Base-by-base conservation (phyloP, 371 early-diverging fungal species). In the Actinomortierella ambigua region DNA sequence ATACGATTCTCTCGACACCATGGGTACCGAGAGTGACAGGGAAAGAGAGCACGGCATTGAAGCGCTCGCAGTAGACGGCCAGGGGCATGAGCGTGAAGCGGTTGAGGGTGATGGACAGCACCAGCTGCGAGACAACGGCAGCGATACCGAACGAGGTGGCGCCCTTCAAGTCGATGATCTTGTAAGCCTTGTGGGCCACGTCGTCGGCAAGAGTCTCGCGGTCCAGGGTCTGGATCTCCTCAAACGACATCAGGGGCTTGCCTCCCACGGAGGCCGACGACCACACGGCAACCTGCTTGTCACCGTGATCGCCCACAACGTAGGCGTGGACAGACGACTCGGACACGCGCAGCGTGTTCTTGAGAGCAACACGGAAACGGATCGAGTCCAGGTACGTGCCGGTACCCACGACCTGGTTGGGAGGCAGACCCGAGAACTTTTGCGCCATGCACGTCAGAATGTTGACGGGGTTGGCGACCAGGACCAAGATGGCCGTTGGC, bases 111-210 rank as follows among this genome's bases (percentile, higher is more conserved):
- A 93, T 85, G 6, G 85, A 77, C 56, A 90, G 85, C 49, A 88
- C 86, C 17, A 95, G 61, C 9, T 81, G 80, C 0, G 93, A 87
- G 1, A 88, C 90, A 50, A 90, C 91, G 6, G 91, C 91, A 50
- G 90, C 95, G 60, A 95, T 93, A 40, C 95, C 95, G 62, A 87
- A 95, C 70, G 91, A 88, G 0, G 95, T 94, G 3, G 93, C 87
- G 14, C 95, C 95, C 75, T 95, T 95, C 48, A 88, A 77, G 9
- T 90, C 83, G 59, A 95, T 95, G 59, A 95, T 95, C 34, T 84
- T 86, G 67, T 91, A 91, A 5, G 95, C 95, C 68, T 93, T 93
- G 60, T 79, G 82, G 27, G 81, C 77, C 17, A 93, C 85, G 18
- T 77, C 66, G 24, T 83, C 67, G 18, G 82, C 81, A n/a, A 90